Conservation (phyloP, 164 flowering plant species). For the Umbilicus rupestris region DNA sequence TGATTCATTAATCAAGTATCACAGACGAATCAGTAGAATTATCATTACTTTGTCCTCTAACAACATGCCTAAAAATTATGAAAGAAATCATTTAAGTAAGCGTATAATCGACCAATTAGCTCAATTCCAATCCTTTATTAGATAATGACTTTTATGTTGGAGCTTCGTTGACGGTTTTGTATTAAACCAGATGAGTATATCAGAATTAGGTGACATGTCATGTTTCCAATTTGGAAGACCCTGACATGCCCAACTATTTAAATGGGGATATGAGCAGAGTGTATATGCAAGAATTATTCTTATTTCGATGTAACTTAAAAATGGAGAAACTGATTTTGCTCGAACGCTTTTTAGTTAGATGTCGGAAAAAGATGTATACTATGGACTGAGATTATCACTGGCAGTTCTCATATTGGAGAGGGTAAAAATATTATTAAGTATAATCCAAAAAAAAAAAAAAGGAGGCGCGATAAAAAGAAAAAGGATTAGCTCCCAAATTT, state of each 20-base stretch:
- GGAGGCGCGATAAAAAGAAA: too few relatives aligned
- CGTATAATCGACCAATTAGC: too few relatives aligned
- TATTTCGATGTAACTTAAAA: constrained; percentile 62
- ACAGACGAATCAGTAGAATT: too few relatives aligned
- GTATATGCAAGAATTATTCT: constrained; percentile 56
- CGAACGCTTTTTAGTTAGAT: constrained; percentile 31
- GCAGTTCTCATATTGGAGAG: constrained; percentile 42
- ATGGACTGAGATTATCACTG: constrained; percentile 85
- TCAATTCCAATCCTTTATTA: too few relatives aligned
- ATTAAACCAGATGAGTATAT: constrained; percentile 69
- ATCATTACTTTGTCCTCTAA: too few relatives aligned
- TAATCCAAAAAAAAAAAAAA: too few relatives aligned
- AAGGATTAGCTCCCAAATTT: too few relatives aligned
- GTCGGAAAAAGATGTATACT: constrained; percentile 53
- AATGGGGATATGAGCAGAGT: constrained; percentile 41
- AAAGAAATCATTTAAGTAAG: too few relatives aligned
- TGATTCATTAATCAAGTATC: too few relatives aligned
- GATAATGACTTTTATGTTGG: constrained; percentile 36
- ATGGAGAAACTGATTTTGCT: constrained; percentile 40
- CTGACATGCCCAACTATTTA: constrained; percentile 50
- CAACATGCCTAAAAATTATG: too few relatives aligned
- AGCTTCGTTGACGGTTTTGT: constrained; percentile 20
- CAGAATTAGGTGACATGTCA: constrained; percentile 29
- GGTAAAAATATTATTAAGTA: constrained; percentile 43
- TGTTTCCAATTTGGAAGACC: constrained; percentile 44